phyloP scores from a whole-genome alignment of 192 early-diverging fungal species.

The Umbelopsis sp. region DNA sequence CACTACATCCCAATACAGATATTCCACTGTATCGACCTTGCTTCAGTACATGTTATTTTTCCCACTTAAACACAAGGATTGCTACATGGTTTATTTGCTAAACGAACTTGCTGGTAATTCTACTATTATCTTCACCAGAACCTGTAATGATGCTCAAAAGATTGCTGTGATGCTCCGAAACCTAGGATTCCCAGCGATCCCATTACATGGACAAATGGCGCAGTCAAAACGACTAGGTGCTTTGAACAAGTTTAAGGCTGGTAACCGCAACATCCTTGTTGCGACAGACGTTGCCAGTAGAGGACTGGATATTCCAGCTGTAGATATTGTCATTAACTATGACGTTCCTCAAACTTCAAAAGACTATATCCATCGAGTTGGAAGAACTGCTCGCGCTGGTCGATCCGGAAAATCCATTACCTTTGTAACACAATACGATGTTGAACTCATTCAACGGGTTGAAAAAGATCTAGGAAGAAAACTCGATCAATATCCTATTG shows the following conservation, averaged over 20 bases:
- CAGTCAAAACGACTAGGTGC: conserved; percentile 94
- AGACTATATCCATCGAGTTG: conserved; percentile 88
- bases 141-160: conserved; percentile 84
- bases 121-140: conserved; percentile 91
- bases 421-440: conserved; percentile 90
- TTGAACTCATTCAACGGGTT: conserved; percentile 92
- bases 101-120: conserved; percentile 93
- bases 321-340: conserved; percentile 96
- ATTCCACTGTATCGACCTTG: conserved; percentile 91
- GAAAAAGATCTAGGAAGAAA: conserved; percentile 90
- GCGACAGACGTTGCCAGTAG: conserved; percentile 93
- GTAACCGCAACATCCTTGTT: conserved; percentile 83
- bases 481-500: conserved; percentile 79
- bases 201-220: conserved; percentile 89
- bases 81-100: conserved; percentile 88
- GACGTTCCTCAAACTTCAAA: conserved; percentile 91
- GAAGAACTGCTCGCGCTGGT: conserved; percentile 84
- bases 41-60: conserved; percentile 97
- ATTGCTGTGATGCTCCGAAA: conserved; percentile 87
- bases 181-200: conserved; percentile 93
- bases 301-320: conserved; percentile 94
- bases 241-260: conserved; percentile 93
- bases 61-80: conserved; percentile 95
- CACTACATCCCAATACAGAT: conserved; percentile 44
- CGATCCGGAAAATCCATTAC: conserved; percentile 79